Base-by-base conservation (phyloP, 2,329 filamentous ascomycete genomes). In the Conoideocrella luteorostrata region DNA sequence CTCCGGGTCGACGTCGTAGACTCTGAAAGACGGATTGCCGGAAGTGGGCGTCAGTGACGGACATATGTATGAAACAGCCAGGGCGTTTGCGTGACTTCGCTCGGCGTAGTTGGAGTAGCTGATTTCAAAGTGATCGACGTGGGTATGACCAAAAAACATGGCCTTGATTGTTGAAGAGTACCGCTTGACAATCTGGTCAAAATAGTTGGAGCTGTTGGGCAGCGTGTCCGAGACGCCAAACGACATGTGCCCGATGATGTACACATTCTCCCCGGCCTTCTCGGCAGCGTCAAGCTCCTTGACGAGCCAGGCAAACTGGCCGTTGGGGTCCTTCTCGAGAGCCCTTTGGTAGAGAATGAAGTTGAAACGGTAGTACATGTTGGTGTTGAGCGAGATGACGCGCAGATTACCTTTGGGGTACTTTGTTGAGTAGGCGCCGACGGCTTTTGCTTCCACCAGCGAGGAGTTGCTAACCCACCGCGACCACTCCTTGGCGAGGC, bases 341-440 rank as follows among this genome's bases (percentile, higher is more conserved):
- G 66, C 62, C 36, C 70, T 64, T 48, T 71, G 64, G 51, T 77
- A 80, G 28, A 75, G 56, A 61, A 70, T 75, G 55, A 74, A 77
- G 62, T 82, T 80, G 47, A 69, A 60, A n/a, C 66, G 69, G 56
- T 81, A 80, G 60, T 74, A 79, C 47, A 79, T 58, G 55, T 80
- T 77, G 15, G 74, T 79, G 63, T 77, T 80, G 51, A 80, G 63
- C 4, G 75, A 78, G 53, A 81, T 78, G 52, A 82, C 60, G 20
- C 74, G 69, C 21, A 81, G 61, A 47, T 75, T 74, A 15, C 64
- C 66, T 22, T 57, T 52, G 5, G 68, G 62, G 36, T 71, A 63
- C 39, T 64, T 60, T 7, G 66, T 64, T 4, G 75, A 73, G 56
- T 78, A 80, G 12, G 64, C 68, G 17, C 74, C 76, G 28, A 70